A percentile compares a stretch with the other conserved stretches of the same genome.
phyloP scores from a whole-genome alignment of 2,329 filamentous ascomycete genomes.

The Esteya vermicola region DNA sequence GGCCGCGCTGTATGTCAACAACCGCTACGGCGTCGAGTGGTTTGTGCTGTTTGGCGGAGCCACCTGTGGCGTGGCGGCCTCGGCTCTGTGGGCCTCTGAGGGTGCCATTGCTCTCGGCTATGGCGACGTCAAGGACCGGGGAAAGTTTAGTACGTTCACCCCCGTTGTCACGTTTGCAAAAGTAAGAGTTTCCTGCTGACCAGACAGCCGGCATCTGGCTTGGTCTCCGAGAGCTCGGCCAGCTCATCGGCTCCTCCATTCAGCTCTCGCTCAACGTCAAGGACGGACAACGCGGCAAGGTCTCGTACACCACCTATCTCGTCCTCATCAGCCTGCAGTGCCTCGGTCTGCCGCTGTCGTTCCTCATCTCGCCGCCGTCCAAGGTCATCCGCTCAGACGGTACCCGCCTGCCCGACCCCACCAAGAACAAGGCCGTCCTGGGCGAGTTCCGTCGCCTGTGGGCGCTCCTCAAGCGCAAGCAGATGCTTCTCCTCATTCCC shows the following conservation, averaged over 20 bases:
- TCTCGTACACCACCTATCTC: conserved; percentile 26
- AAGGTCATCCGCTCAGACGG: conserved; percentile 28
- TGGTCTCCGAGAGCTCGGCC: conserved; percentile 34
- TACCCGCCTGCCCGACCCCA: conserved; percentile 14
- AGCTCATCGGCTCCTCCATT: conserved; percentile 35
- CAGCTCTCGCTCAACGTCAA: conserved; percentile 33
- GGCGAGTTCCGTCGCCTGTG: conserved; percentile 23
- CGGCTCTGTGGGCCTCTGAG: conserved; percentile 21
- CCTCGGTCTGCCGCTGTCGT: conserved; percentile 27
- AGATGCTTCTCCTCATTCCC: conserved; percentile 33
- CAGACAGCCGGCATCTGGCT: conserved; percentile 33
- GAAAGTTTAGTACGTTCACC: conserved; percentile 19
- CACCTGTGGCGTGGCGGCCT: conserved; percentile 24
- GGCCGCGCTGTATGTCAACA: conserved; percentile 28
- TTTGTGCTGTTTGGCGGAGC: conserved; percentile 27
- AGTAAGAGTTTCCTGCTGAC: not conserved
- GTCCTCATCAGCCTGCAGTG: conserved; percentile 29
- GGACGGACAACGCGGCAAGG: conserved; percentile 26
- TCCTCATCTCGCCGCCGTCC: conserved; percentile 28
- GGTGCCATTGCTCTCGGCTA: conserved; percentile 25
- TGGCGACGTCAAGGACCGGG: conserved; percentile 28
- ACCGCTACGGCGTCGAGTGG: conserved; percentile 27
- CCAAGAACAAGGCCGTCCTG: conserved; percentile 22
- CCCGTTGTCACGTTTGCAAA: not conserved
- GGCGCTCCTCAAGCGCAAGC: conserved; percentile 24